These are phyloP conservation scores for Russula compacta DNA, from an alignment of 768 basidiomycete species.

Conservation along the genomic window DNA sequence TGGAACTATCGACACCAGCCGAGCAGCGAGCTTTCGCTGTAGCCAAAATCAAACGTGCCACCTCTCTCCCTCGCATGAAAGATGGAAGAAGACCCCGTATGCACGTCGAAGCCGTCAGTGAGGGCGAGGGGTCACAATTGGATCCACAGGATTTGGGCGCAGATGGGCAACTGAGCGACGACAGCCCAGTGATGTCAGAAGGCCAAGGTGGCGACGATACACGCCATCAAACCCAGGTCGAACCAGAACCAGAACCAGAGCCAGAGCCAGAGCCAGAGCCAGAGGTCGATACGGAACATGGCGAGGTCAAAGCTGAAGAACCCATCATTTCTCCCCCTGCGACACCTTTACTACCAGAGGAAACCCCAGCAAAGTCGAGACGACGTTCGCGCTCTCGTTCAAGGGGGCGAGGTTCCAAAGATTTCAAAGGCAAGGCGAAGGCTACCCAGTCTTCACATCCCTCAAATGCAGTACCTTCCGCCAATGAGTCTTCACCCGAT, in stretches of 20 bases:
- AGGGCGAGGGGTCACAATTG: conserved; percentile 55
- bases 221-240: neutral
- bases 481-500: conserved; percentile 59
- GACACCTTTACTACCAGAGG: conserved; percentile 20
- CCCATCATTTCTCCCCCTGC: conserved; percentile 16
- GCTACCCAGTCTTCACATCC: conserved; percentile 36
- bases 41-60: conserved; percentile 85
- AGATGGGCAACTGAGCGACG: conserved; percentile 10
- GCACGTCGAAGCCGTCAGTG: conserved; percentile 76
- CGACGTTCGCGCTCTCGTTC: conserved; percentile 67
- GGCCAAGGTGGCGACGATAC: conserved; percentile 1
- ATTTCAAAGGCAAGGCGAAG: conserved; percentile 44
- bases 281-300: conserved; percentile 9
- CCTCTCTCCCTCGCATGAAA: conserved; percentile 86
- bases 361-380: conserved; percentile 34
- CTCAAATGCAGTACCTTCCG: conserved; percentile 35
- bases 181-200: conserved; percentile 5
- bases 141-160: conserved; percentile 23
- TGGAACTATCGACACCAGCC: conserved; percentile 40
- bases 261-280: neutral
- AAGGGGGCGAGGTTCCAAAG: conserved; percentile 52
- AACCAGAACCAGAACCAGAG: conserved; percentile 6
- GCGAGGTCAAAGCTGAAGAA: conserved; percentile 21
- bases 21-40: conserved; percentile 85
- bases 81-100: conserved; percentile 82